phyloP scores from a whole-genome alignment of 2,329 filamentous ascomycete species.

The Orbilia brochopaga region DNA sequence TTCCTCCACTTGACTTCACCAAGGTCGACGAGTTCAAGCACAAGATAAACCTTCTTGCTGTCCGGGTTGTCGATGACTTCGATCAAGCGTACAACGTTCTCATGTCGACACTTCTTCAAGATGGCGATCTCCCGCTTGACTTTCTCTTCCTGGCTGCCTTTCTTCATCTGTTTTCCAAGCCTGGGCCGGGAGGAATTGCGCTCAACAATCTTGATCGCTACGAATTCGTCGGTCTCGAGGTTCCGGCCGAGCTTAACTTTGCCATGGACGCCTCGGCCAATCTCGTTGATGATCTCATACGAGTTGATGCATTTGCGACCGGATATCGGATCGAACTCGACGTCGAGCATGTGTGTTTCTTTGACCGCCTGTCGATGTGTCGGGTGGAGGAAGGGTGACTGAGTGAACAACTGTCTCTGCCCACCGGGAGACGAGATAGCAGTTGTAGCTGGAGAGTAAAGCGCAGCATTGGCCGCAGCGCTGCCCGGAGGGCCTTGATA shows the following conservation, averaged over 20 bases:
- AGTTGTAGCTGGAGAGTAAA: conserved; percentile 48
- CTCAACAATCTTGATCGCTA: conserved; percentile 98
- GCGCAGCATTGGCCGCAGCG: conserved; percentile 20
- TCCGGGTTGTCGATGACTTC: conserved; percentile 98
- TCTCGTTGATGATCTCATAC: conserved; percentile 95
- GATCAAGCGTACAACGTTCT: conserved; percentile 92
- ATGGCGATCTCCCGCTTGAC: conserved; percentile 97
- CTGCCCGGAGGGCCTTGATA: conserved; percentile 39
- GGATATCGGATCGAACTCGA: conserved; percentile 85
- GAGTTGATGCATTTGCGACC: conserved; percentile 97
- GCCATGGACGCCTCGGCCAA: conserved; percentile 92
- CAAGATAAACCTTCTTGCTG: conserved; percentile 97
- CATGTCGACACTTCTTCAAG: conserved; percentile 94
- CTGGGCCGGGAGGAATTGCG: conserved; percentile 83
- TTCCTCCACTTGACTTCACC: conserved; percentile 95
- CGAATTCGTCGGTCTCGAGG: conserved; percentile 74
- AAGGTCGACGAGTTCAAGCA: conserved; percentile 90
- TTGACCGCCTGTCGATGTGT: conserved; percentile 53
- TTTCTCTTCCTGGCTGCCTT: conserved; percentile 66
- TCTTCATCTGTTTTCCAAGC: conserved; percentile 71
- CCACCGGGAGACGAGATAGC: conserved; percentile 46
- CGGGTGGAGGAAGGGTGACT: conserved; percentile 53
- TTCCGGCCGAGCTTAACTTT: conserved; percentile 96
- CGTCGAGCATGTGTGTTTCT: conserved; percentile 58
- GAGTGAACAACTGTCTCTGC: conserved; percentile 41